Evolutionary conservation across 768 basidiomycete genomes (phyloP).

Genomic region (Tephrocybe sp.): DNA sequence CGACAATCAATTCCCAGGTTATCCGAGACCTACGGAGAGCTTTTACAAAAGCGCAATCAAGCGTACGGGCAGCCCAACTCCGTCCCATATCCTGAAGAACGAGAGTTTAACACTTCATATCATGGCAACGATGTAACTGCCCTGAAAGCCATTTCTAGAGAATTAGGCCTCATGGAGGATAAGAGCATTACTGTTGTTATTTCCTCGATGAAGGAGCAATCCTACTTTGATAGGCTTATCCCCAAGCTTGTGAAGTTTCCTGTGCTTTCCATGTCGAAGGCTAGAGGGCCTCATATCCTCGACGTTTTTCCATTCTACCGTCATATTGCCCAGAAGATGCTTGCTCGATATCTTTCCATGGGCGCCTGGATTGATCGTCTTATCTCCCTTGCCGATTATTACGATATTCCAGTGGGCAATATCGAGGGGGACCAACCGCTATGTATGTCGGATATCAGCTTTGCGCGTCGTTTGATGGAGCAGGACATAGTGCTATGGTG

Average conservation of each 20-base stretch:
- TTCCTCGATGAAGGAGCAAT: constrained; percentile 81
- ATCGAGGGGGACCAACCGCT: constrained; percentile 88
- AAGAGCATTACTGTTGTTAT: constrained; percentile 75
- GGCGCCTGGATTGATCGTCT: constrained; percentile 80
- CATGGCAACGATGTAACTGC: constrained; percentile 78
- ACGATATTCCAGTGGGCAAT: constrained; percentile 91
- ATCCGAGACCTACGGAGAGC: constrained; percentile 68
- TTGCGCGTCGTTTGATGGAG: constrained; percentile 80
- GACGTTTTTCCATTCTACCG: constrained; percentile 90
- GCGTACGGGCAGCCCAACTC: constrained; percentile 41
- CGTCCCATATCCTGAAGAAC: constrained; percentile 60
- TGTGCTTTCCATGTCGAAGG: constrained; percentile 80
- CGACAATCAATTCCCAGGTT: constrained; percentile 80
- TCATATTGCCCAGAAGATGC: constrained; percentile 78
- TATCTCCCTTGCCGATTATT: constrained; percentile 81
- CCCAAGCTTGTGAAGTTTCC: constrained; percentile 83
- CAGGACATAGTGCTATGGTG: constrained; percentile 97
- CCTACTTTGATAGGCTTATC: constrained; percentile 74
- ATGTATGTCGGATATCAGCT: constrained; percentile 85
- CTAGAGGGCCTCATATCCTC: constrained; percentile 67
- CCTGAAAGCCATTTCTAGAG: constrained; percentile 82
- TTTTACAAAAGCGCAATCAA: constrained; percentile 48
- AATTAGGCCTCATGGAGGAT: constrained; percentile 73
- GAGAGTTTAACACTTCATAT: constrained; percentile 68
- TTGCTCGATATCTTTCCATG: constrained; percentile 75